Base-by-base conservation (phyloP, 2,329 filamentous ascomycete species). In the Fusarium mundagurra region DNA sequence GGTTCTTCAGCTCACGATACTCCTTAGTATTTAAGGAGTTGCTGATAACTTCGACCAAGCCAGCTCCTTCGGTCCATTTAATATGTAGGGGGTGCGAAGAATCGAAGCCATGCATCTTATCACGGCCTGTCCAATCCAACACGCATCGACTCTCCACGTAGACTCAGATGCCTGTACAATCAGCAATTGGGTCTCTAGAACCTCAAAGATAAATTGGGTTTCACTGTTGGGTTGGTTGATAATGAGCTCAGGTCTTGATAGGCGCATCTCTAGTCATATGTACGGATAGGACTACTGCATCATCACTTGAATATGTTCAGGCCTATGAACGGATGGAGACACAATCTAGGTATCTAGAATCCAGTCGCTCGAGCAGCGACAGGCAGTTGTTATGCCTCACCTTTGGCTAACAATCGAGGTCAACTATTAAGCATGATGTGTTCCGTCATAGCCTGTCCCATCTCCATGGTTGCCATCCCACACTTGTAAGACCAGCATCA, bases 101-200 rank as follows among this genome's bases (percentile, higher is more conserved):
- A 48, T 64, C 27, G 58, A 59, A 55, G 44, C n/a, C 44, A 41
- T 47, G 31, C 11, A 18, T 38, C 47, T 69, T 69, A 55, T 74
- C 67, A 61, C 58, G 48, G 64, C 72, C 60, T 54, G 43, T 47
- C 47, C 50, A 43, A 36, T 22, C 39, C 41, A 55, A 27, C 36
- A 34, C 27, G 57, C 34, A 29, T 54, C 58, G 39, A 55, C 58
- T 44, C 59, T 72, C 31, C 31, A 27, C 34, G 9, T 22, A 54
- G 24, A 22, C 51, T 38, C 34, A 22, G 43, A 44, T 16, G 20
- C 14, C 29, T 10, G 12, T 27, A 61, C 34, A 60, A 55, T 38
- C n/a, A 36, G 45, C 34, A 55, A 31, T 55, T 48, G 55, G 39
- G 17, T 51, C 31, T 34, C 9, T 20, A 22, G 38, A 41, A 16